Evolutionary conservation across 176 grass and related monocot genomes (phyloP).

Genomic region (Eragrostis curvula): DNA sequence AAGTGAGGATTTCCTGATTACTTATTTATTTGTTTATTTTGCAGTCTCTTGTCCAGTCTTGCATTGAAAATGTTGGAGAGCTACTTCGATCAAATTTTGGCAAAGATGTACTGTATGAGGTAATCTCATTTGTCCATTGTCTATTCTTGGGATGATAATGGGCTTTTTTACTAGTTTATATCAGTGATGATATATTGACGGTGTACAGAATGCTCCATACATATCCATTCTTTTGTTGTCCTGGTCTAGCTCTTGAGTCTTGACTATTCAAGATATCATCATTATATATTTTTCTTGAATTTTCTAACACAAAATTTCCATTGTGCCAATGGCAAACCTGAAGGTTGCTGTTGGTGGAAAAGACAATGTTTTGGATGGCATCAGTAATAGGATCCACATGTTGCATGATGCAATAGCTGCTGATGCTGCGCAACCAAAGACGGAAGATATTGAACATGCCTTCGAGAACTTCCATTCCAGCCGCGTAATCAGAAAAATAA

Average conservation of each 20-base stretch:
- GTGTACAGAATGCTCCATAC: not conserved
- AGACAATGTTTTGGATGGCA: slow-evolving; percentile 65
- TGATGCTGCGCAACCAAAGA: slow-evolving; percentile 60
- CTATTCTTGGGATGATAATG: not conserved
- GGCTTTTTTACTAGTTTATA: not conserved
- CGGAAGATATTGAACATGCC: slow-evolving; percentile 73
- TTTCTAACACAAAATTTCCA: not conserved
- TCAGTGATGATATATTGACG: not conserved
- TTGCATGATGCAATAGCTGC: slow-evolving; percentile 82
- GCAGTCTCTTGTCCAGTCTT: slow-evolving; percentile 72
- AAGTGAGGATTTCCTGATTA: not conserved
- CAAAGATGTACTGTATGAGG: slow-evolving; percentile 91
- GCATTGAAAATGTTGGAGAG: slow-evolving; percentile 68
- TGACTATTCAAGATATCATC: not conserved
- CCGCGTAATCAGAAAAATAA: slow-evolving; percentile 68
- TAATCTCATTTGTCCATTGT: slow-evolving; percentile 18
- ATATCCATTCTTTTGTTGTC: not conserved
- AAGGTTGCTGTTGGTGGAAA: slow-evolving; percentile 78
- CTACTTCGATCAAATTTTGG: slow-evolving; percentile 83
- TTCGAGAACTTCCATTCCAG: slow-evolving; percentile 87
- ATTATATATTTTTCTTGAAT: not conserved
- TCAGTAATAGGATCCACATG: slow-evolving; percentile 41
- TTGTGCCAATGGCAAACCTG: slow-evolving; percentile 29
- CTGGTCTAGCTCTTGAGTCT: not conserved
- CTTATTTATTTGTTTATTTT: not conserved